Base-by-base conservation (phyloP, 805 yeast species). In the Lipomyces sp. region DNA sequence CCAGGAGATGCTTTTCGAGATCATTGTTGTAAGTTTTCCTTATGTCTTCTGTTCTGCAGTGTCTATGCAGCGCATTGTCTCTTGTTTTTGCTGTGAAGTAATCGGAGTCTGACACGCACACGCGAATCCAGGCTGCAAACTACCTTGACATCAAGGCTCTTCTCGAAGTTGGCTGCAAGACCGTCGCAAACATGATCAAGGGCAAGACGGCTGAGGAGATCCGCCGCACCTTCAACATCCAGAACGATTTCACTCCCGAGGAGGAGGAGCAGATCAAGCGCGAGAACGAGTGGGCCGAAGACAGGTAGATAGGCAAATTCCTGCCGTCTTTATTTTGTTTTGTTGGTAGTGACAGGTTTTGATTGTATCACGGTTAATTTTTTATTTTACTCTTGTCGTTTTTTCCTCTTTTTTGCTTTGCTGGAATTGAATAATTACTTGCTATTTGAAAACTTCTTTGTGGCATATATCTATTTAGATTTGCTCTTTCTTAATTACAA, bases 1-100 rank as follows among this genome's bases (percentile, higher is more conserved):
- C 70, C 98, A 74, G 65, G 76, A 74, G 54, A 70, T 74, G 73
- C 68, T 74, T 48, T 74, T 73, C 58, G 77, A 74, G 62, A 74
- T 74, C 59, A 74, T 74, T 49, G 62, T 74, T 11, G 61, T 55
- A 49, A 8, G 59, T 34, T 3, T n/a, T 40, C n/a, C 32, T 13
- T 26, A n/a, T 35, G 24, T 6, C 18, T n/a, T 21, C 8, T n/a
- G 29, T 7, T 22, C 21, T 26, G 8, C 34, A 2, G 6, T 5
- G n/a, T n/a, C n/a, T n/a, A n/a, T n/a, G n/a, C n/a, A n/a, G n/a
- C n/a, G n/a, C n/a, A n/a, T n/a, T n/a, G n/a, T n/a, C n/a, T n/a
- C n/a, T n/a, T n/a, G n/a, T n/a, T n/a, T n/a, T n/a, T n/a, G n/a
- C n/a, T n/a, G n/a, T n/a, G n/a, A n/a, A n/a, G n/a, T n/a, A n/a